Evolutionary conservation across 352 stramenopile genomes (phyloP).

Genomic region (Phytopythium montanum): DNA sequence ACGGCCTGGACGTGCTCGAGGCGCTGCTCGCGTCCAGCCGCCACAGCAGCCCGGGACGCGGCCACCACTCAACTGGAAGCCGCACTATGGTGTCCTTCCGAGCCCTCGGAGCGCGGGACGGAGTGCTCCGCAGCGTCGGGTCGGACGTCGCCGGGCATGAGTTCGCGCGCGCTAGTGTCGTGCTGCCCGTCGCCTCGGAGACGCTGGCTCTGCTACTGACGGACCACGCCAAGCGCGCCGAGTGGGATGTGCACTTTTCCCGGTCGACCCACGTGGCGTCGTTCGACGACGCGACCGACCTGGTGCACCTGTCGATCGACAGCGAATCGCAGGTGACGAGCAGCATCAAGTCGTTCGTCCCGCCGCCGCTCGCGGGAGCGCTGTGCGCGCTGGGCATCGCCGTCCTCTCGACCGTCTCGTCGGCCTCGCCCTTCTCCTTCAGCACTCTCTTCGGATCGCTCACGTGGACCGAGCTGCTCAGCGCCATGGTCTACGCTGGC

Average conservation of each 20-base stretch:
- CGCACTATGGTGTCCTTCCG: constrained; percentile 54
- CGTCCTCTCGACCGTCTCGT: constrained; percentile 26
- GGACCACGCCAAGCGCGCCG: constrained; percentile 62
- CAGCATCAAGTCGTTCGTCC: constrained; percentile 42
- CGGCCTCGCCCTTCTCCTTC: constrained; percentile 2
- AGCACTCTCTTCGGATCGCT: constrained; percentile 2
- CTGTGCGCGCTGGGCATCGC: constrained; percentile 37
- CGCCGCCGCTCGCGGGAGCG: constrained; percentile 42
- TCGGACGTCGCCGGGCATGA: constrained; percentile 33
- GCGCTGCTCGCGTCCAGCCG: constrained; percentile 38
- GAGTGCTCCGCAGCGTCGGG: constrained; percentile 60
- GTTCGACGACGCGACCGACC: constrained; percentile 71
- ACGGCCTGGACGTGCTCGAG: constrained; percentile 62
- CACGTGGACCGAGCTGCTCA: constrained; percentile 43
- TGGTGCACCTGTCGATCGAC: constrained; percentile 62
- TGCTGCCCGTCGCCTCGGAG: constrained; percentile 62
- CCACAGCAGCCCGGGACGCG: not conserved
- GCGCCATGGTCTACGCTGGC: constrained; percentile 46
- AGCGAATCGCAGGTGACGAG: constrained; percentile 37
- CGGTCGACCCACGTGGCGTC: constrained; percentile 53
- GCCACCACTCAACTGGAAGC: constrained; percentile 1
- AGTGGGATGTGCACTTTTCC: constrained; percentile 80
- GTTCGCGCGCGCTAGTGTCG: constrained; percentile 60
- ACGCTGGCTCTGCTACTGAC: constrained; percentile 57
- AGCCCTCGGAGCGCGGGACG: constrained; percentile 42